Evolutionary conservation across 148 eudicot species (phyloP), one percentile per base, ranked within the genome.

Genomic region (Heliosperma pusillum): DNA sequence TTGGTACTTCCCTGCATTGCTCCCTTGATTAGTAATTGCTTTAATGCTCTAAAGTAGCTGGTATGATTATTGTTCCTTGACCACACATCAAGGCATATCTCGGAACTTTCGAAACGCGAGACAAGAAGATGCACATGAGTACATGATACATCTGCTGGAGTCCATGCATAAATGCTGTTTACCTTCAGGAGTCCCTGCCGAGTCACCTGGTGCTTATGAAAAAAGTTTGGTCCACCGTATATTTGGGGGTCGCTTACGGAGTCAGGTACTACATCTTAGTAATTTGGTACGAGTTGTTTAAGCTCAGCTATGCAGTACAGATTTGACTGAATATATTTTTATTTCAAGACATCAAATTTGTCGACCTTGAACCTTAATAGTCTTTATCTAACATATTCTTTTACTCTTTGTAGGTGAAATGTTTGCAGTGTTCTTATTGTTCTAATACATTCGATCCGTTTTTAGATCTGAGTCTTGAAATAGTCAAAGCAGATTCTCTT

Each of bases 51-150:
- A 21, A 47, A 12, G 29, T 11, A 33, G 66, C 13, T 74, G 24
- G 58, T 21, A 33, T 19, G 63, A 21, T 66, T 80, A 78, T 67
- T 82, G 78, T 65, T 81, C 83, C 92, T 87, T 93, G 77, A 93
- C 90, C 80, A 65, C 53, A 6, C 36, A 47, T 63, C 76, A 77
- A 95, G 99, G 88, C 70, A 88, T 95, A 88, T 92, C 97, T 59
- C 88, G 92, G 55, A 92, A 74, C 71, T 95, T 95, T 67, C 84
- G 94, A 52, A 90, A 82, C 76, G 85, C 89, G 11, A 90, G 99
- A 80, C 97, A 92, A 80, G 97, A 95, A 82, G 99, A 95, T 83
- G 99, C 99, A 19, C 99, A 95, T 77, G 99, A 95, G 72, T 95
- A 90, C 88, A 92, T 95, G 99, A 92, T 95, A 75, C 88, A 95